Conservation (phyloP, 2,329 filamentous ascomycete genomes). For the Kalaharituber pfeilii region DNA sequence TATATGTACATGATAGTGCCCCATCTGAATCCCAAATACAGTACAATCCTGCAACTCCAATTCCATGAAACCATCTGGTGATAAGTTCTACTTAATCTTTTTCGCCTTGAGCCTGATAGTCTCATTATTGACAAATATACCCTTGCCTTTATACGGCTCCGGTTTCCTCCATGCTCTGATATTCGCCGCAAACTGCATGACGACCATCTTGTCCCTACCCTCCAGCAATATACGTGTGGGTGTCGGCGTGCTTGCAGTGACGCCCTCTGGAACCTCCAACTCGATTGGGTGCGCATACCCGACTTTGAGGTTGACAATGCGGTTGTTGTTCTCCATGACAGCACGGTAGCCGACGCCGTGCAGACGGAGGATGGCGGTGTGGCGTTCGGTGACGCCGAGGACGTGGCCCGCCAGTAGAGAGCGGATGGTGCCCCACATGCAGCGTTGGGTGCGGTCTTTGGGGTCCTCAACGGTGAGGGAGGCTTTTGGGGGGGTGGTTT, state of each 20-base stretch:
- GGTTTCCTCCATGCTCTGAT: slow-evolving; percentile 79
- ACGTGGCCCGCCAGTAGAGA: slow-evolving; percentile 82
- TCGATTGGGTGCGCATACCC: slow-evolving; percentile 95
- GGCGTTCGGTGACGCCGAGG: slow-evolving; percentile 86
- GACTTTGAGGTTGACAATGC: slow-evolving; percentile 84
- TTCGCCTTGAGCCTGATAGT: slow-evolving; percentile 97
- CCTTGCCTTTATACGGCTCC: slow-evolving; percentile 57
- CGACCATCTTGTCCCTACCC: slow-evolving; percentile 65
- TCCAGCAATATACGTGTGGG: slow-evolving; percentile 83
- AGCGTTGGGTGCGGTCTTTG: slow-evolving; percentile 55
- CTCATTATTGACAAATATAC: slow-evolving; percentile 94
- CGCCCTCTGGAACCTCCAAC: slow-evolving; percentile 61
- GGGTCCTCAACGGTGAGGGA: slow-evolving; percentile 53
- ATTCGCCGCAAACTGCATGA: slow-evolving; percentile 79
- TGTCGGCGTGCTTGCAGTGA: slow-evolving; percentile 74
- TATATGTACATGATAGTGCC: too few relatives aligned
- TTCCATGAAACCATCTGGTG: too few relatives aligned
- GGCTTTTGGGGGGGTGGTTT: slow-evolving; percentile 35
- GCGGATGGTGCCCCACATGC: slow-evolving; percentile 95
- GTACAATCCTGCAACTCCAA: too few relatives aligned
- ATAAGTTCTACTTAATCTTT: slow-evolving; percentile 83
- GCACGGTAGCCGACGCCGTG: slow-evolving; percentile 94
- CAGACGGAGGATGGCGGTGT: slow-evolving; percentile 78
- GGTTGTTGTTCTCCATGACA: slow-evolving; percentile 67
- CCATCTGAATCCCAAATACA: too few relatives aligned